Percentiles rank a stretch among this genome's conserved stretches.
Evolutionary conservation across 2,329 filamentous ascomycete species (phyloP).

Genomic region (Aspergillus ochraceus): DNA sequence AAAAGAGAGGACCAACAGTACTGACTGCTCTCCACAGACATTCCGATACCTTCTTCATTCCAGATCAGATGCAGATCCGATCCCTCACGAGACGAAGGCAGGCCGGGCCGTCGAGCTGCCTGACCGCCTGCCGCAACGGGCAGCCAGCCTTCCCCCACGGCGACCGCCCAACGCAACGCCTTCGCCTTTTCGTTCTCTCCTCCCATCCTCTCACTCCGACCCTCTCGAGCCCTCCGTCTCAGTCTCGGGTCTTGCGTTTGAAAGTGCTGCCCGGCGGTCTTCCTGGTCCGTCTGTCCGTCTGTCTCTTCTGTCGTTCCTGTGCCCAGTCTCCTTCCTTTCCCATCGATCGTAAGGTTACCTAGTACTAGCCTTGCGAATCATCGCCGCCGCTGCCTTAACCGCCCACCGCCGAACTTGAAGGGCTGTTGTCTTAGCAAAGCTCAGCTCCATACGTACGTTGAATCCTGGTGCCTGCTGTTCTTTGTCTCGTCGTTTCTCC

Average conservation of each 20-base stretch:
- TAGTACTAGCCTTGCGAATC: conserved; percentile 4
- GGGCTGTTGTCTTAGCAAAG: not conserved
- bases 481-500: not conserved
- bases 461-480: not conserved
- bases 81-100: not conserved
- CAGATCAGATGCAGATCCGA: too few relatives aligned
- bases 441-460: not conserved
- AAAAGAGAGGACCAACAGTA: too few relatives aligned
- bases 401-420: conserved; percentile 7
- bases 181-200: conserved; percentile 14
- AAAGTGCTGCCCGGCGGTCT: not conserved
- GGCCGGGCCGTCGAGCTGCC: not conserved
- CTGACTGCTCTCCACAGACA: too few relatives aligned
- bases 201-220: conserved; percentile 4
- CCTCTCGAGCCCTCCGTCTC: not conserved
- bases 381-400: conserved; percentile 12
- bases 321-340: conserved; percentile 6
- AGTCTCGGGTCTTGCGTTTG: conserved; percentile 1
- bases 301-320: not conserved
- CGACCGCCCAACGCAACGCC: conserved; percentile 23
- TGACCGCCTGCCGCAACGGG: conserved; percentile 17
- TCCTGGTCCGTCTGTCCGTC: not conserved
- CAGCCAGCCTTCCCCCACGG: conserved; percentile 9
- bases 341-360: not conserved
- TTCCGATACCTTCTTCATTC: too few relatives aligned